These are phyloP conservation scores for Phoma sp. DNA, from an alignment of 2,329 filamentous ascomycete genomes.

Conservation along the genomic window DNA sequence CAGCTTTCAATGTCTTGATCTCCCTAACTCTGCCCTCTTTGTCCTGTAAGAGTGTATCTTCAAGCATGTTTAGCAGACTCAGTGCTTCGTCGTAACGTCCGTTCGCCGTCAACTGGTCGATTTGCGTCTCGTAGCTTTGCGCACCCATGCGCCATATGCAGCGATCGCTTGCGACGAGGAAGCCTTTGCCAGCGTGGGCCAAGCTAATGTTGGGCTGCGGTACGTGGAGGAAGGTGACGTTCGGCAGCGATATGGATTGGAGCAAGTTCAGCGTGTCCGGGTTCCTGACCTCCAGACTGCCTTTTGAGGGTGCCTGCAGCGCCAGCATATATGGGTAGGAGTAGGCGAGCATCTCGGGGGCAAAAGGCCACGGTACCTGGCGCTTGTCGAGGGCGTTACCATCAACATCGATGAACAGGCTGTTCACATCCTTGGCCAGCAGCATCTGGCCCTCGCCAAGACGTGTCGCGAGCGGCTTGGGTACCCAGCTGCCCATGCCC, in stretches of 20 bases:
- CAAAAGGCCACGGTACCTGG: constrained; percentile 89
- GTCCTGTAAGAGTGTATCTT: constrained; percentile 85
- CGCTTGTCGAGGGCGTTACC: constrained; percentile 82
- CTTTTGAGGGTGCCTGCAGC: constrained; percentile 81
- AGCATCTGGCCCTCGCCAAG: constrained; percentile 84
- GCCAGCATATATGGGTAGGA: constrained; percentile 95
- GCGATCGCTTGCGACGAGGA: constrained; percentile 89
- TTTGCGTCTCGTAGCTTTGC: constrained; percentile 87
- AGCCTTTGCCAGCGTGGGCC: constrained; percentile 95
- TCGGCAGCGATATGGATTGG: constrained; percentile 82
- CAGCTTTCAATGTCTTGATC: constrained; percentile 90
- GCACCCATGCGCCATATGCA: constrained; percentile 96
- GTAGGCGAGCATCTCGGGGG: constrained; percentile 91
- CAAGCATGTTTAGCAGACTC: constrained; percentile 85
- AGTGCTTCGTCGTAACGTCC: constrained; percentile 88
- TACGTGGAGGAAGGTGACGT: constrained; percentile 85
- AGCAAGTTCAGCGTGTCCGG: constrained; percentile 89
- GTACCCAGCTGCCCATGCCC: constrained; percentile 89
- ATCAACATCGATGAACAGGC: constrained; percentile 84
- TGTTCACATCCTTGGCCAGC: constrained; percentile 97
- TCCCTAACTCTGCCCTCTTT: constrained; percentile 82
- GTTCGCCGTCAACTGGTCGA: constrained; percentile 78
- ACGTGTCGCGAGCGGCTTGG: constrained; percentile 84
- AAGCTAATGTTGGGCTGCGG: constrained; percentile 91
- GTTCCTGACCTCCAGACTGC: constrained; percentile 87